These are phyloP conservation scores for Kitagawia praeruptora DNA, from an alignment of 129 eudicot species.

Conservation along the genomic window DNA sequence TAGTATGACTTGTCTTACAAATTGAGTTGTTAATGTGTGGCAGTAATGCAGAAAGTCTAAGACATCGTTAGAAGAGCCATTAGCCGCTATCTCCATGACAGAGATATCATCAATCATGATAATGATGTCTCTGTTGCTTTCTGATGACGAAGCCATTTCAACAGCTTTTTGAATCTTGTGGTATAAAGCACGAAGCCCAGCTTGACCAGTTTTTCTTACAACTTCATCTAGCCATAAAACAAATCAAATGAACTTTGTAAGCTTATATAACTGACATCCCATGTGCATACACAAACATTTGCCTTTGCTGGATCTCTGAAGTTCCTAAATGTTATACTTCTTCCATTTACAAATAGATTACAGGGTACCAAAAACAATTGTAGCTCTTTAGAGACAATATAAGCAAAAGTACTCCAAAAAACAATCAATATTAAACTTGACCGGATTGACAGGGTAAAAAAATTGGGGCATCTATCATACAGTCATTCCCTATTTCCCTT, in stretches of 20 bases:
- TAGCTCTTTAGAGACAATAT: background rate
- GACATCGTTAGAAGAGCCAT: constrained; percentile 61
- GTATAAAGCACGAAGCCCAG: constrained; percentile 45
- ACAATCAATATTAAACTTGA: background rate
- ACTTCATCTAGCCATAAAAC: constrained; percentile 31
- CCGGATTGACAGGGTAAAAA: background rate
- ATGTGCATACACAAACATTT: background rate
- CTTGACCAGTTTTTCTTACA: constrained; percentile 26
- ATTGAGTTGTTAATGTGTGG: constrained; percentile 66
- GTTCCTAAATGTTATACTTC: background rate
- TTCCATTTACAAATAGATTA: background rate
- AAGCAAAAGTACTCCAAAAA: background rate
- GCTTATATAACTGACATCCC: background rate
- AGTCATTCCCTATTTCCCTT: background rate
- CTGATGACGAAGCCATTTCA: constrained; percentile 33
- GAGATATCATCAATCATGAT: constrained; percentile 76
- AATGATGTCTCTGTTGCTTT: constrained; percentile 27
- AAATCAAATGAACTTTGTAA: constrained; percentile 2
- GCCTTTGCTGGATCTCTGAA: background rate
- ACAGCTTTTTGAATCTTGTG: constrained; percentile 79
- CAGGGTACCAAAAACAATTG: background rate
- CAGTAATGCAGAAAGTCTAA: constrained; percentile 81
- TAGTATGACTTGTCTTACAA: constrained; percentile 36
- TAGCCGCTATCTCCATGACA: constrained; percentile 80
- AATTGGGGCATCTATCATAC: background rate